These are phyloP conservation scores for Mortierella sp. DNA, from an alignment of 371 early-diverging fungal genomes.

Conservation along the genomic window DNA sequence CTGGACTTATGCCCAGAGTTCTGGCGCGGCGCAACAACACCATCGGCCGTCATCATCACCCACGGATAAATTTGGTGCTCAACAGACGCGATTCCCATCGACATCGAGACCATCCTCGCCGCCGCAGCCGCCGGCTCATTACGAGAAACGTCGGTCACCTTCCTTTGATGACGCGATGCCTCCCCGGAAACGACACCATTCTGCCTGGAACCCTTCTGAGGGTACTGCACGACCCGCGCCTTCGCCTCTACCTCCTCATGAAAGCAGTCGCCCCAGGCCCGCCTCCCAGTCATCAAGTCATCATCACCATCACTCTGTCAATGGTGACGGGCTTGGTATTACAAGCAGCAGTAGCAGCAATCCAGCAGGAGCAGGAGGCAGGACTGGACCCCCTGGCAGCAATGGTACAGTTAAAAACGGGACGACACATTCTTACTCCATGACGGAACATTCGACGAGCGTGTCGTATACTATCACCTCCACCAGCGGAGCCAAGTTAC, in stretches of 20 bases:
- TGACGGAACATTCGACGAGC: background rate
- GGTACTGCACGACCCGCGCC: background rate
- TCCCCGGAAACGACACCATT: slow-evolving; percentile 6
- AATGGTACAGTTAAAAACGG: background rate
- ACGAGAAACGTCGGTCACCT: background rate
- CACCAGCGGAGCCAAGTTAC: background rate
- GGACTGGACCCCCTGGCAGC: background rate
- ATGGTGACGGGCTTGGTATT: background rate
- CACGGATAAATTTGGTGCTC: background rate
- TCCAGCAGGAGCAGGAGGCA: background rate
- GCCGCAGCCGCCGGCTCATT: background rate
- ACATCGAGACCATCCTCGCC: background rate
- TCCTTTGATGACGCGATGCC: slow-evolving; percentile 1
- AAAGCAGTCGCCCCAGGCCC: background rate
- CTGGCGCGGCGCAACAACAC: background rate
- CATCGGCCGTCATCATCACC: background rate
- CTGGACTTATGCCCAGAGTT: background rate
- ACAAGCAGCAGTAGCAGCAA: background rate
- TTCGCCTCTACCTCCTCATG: background rate
- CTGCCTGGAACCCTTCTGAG: background rate
- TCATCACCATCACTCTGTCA: background rate
- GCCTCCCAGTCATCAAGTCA: background rate
- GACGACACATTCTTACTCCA: background rate
- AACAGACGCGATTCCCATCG: background rate
- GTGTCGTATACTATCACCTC: background rate